phyloP scores from a whole-genome alignment of 768 basidiomycete genomes.

The Phlebiopsis flavidoalba region DNA sequence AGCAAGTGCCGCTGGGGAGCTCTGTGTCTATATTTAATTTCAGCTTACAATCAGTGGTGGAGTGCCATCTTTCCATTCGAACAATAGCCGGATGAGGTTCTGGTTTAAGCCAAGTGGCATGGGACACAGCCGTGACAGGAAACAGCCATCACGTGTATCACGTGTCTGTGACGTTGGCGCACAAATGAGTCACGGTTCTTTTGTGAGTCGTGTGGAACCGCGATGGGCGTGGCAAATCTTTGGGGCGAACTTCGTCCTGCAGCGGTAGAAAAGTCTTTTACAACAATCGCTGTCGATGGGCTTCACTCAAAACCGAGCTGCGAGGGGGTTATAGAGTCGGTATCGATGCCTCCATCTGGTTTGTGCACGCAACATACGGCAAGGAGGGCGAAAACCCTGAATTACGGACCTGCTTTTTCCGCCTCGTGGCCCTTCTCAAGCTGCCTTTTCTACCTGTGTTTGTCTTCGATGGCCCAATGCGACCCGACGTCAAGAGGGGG shows the following conservation, averaged over 20 bases:
- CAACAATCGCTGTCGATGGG: constrained; percentile 76
- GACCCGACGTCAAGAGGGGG: constrained; percentile 77
- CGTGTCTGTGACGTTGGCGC: not conserved
- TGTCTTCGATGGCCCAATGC: constrained; percentile 86
- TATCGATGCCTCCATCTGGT: constrained; percentile 83
- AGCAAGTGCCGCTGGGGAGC: no score
- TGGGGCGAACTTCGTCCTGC: constrained; percentile 65
- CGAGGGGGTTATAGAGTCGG: constrained; percentile 64
- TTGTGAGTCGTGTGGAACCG: not conserved
- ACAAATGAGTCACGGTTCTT: not conserved
- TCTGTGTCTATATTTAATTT: no score
- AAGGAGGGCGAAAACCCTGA: constrained; percentile 85
- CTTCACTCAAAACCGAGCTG: constrained; percentile 51
- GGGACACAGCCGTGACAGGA: not conserved
- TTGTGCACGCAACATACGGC: constrained; percentile 73
- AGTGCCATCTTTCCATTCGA: no score
- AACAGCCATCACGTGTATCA: not conserved
- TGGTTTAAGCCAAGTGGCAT: no score
- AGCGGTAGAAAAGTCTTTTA: constrained; percentile 66
- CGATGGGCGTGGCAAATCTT: not conserved
- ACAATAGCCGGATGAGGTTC: no score
- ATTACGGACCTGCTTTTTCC: constrained; percentile 79
- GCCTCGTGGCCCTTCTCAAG: constrained; percentile 71
- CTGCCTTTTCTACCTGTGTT: constrained; percentile 82
- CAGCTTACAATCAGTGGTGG: no score